These are phyloP conservation scores for Protostelium mycophagum DNA, from an alignment of 78 protist species.

Conservation along the genomic window DNA sequence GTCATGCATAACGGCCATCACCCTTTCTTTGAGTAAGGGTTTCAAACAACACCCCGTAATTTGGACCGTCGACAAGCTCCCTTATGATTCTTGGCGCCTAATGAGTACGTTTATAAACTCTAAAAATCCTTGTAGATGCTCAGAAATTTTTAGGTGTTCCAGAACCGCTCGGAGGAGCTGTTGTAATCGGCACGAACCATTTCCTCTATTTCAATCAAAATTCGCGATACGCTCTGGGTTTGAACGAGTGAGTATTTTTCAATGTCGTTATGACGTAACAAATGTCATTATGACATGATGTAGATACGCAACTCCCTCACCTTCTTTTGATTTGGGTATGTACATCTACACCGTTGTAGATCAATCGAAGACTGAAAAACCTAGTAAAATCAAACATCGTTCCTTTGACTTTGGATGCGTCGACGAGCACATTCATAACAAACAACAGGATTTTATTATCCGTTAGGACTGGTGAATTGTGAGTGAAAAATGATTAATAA, in stretches of 20 bases:
- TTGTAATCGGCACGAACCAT: slow-evolving; percentile 44
- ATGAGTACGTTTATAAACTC: neutral
- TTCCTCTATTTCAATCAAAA: slow-evolving; percentile 48
- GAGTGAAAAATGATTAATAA: neutral
- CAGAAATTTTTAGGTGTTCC: slow-evolving; percentile 17
- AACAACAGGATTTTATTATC: slow-evolving; percentile 29
- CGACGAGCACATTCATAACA: slow-evolving; percentile 20
- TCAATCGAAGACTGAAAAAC: slow-evolving; percentile 18
- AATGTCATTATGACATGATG: too few species aligned
- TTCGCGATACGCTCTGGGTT: slow-evolving; percentile 25
- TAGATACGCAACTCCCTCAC: slow-evolving; percentile 12
- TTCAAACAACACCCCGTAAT: slow-evolving; percentile 15
- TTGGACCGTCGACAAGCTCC: slow-evolving; percentile 44
- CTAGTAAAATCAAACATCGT: slow-evolving; percentile 29
- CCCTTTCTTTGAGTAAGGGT: slow-evolving; percentile 7
- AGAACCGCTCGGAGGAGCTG: slow-evolving; percentile 64
- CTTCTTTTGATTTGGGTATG: neutral
- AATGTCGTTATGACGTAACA: too few species aligned
- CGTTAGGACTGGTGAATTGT: slow-evolving; percentile 43
- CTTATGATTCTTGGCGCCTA: slow-evolving; percentile 26
- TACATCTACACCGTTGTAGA: neutral
- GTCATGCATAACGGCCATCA: slow-evolving; percentile 27
- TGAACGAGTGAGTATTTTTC: slow-evolving; percentile 46
- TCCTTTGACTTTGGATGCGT: slow-evolving; percentile 36
- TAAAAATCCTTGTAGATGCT: neutral